Evolutionary conservation across 2,329 filamentous ascomycete species (phyloP), one percentile per base, ranked within the genome.

Genomic region (Fusarium neocosmosporiellum): DNA sequence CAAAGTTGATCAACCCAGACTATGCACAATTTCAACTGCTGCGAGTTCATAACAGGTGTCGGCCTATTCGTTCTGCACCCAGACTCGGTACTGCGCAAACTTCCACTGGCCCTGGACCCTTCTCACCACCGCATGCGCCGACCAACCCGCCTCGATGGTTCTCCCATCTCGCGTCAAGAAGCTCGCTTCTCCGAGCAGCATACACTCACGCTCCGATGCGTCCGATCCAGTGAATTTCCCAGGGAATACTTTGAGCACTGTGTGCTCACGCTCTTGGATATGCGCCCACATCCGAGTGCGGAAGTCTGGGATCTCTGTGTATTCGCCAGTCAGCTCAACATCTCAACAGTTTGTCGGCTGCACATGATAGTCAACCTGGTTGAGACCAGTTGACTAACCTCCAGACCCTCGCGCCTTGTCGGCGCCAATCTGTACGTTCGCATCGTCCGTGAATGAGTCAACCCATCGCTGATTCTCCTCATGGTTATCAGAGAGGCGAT

Each of bases 401-500:
- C 84, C 73, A 22, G 73, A 75, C 16, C 85, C 84, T 18, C 65
- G 75, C 2, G 81, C 85, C 34, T 74, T 75, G 59, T 82, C 82
- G 18, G 78, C 79, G n/a, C 82, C 85, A 64, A 88, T 83, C 7
- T 82, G 76, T 10, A 87, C 75, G 22, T 72, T 73, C n/a, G 85
- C 86, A 55, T 84, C 83, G 5, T 83, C 73, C 2, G 75, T 75
- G 73, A 87, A 88, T 41, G 77, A 82, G 34, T 77, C 76, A 18
- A 84, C 75, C 86, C 86, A 88, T 46, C 83, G 79, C 63, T 84
- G 82, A 55, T 85, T 82, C 67, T 77, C 75, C n/a, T 80, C 80
- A 5, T 77, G 75, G 27, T 81, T 81, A 71, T 87, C 86, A 27
- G 86, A 87, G 14, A 80, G 73, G 5, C 75, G 79, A 76, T 84